Percentiles rank a stretch among this genome's conserved stretches.
Evolutionary conservation across 1,284 basidiomycete genomes (phyloP).

Genomic region (Austroboletus niveus): DNA sequence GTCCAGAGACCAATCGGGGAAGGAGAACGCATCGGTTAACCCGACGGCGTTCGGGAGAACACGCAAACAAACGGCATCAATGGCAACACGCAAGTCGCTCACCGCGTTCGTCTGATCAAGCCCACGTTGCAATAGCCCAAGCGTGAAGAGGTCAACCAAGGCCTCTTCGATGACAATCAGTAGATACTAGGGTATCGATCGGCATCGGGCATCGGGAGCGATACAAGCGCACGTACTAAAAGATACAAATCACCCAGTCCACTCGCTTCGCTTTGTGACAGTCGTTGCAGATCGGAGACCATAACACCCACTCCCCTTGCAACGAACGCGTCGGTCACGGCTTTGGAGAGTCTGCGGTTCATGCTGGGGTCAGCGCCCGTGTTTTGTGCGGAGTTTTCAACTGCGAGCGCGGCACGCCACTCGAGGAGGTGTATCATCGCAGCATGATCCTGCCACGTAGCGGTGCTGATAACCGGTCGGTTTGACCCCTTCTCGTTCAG

Average conservation of each 20-base stretch:
- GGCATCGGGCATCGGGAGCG: neutral
- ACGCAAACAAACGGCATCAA: conserved; percentile 48
- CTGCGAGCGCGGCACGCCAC: conserved; percentile 59
- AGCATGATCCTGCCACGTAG: conserved; percentile 13
- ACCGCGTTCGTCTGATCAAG: conserved; percentile 41
- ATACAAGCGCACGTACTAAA: conserved; percentile 41
- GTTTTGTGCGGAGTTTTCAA: conserved; percentile 47
- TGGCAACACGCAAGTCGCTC: conserved; percentile 51
- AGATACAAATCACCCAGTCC: conserved; percentile 46
- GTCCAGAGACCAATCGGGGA: conserved; percentile 76
- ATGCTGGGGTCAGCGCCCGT: conserved; percentile 47
- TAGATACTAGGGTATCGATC: conserved; percentile 47
- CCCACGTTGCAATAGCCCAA: conserved; percentile 41
- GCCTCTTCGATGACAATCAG: conserved; percentile 56
- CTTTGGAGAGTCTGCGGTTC: conserved; percentile 58
- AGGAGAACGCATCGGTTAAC: conserved; percentile 73
- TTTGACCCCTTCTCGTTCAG: conserved; percentile 28
- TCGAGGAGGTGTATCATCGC: conserved; percentile 51
- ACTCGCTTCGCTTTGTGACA: conserved; percentile 33
- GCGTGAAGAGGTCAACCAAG: conserved; percentile 58
- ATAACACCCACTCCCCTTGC: conserved; percentile 52
- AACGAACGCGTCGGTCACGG: conserved; percentile 68
- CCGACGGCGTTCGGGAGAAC: conserved; percentile 69
- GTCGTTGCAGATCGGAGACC: conserved; percentile 34
- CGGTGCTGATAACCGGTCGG: conserved; percentile 13